Evolutionary conservation across 2,329 filamentous ascomycete genomes (phyloP), one percentile per base, ranked within the genome.

Genomic region (Triangularia verruculosa): DNA sequence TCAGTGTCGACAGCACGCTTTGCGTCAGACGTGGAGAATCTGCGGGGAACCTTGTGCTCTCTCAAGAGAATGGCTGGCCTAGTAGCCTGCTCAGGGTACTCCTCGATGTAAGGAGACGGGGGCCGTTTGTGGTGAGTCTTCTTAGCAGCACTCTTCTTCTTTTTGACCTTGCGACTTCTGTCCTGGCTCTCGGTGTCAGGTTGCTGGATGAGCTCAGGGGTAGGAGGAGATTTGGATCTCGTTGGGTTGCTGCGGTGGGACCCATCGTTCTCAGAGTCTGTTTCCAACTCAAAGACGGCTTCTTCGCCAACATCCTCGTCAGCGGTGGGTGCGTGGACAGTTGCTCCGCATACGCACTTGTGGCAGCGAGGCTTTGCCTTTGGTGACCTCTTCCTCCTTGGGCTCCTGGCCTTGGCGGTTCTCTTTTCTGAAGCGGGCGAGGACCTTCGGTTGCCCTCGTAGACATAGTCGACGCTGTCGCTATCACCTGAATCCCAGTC

Each of bases 401-500:
- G 51, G 51, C 62, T 25, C 32, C 63, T 67, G 32, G 62, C 58
- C 34, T 20, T 64, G n/a, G 63, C 62, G 25, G 67, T 66, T 30
- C 25, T 64, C 28, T 34, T 61, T 12, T 66, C 64, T 22, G 13
- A 28, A n/a, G 30, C 17, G 13, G 17, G 27, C 11, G 30, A 24
- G 13, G 22, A 27, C 34, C 57, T 63, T 15, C 63, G 64, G 8
- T 30, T 20, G 28, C 3, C n/a, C 54, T 28, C 58, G 60, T 70
- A 70, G 47, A 66, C 66, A 30, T 68, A 70, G 56, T 63, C 62
- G 28, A 66, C 62, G 1, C 62, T 59, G 47, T 66, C 68, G 27
- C 67, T 70, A 20, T 69, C 67, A 63, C 66, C 70, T 52, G 70
- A 71, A 34, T 71, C 70, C 59, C 66, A 71, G 55, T 71, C 69